A percentile compares a stretch with the other conserved stretches of the same genome.
Conservation (phyloP, 1,284 basidiomycete genomes). For the Bjerkandera adusta region DNA sequence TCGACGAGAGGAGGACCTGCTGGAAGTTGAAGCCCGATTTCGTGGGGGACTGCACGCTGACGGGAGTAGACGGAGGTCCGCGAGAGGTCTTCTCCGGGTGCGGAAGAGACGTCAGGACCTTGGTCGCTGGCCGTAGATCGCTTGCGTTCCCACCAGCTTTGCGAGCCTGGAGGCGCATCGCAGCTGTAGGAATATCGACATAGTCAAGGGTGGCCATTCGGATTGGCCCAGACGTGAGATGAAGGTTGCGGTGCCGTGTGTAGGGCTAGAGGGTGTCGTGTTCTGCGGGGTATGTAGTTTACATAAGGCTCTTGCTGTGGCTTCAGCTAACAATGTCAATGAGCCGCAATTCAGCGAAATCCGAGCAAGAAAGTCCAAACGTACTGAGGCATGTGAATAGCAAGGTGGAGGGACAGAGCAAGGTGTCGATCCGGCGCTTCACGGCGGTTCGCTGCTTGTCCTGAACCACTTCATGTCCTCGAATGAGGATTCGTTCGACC, state of each 20-base stretch:
- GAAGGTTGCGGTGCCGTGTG: too few species aligned
- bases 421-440: too few species aligned
- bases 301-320: background rate
- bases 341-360: background rate
- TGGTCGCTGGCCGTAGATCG: constrained; percentile 39
- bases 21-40: constrained; percentile 29
- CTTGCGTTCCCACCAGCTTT: constrained; percentile 11
- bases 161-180: constrained; percentile 38
- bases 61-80: constrained; percentile 25
- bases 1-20: constrained; percentile 31
- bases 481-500: constrained; percentile 8
- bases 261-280: too few species aligned
- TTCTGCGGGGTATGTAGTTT: too few species aligned
- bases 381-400: too few species aligned
- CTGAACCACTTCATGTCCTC: too few species aligned
- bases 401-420: too few species aligned
- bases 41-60: constrained; percentile 22
- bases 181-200: constrained; percentile 47
- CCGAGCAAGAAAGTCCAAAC: background rate
- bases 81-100: constrained; percentile 29
- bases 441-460: too few species aligned
- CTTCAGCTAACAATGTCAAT: background rate
- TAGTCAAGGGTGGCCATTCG: constrained; percentile 49
- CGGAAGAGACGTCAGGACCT: constrained; percentile 45
- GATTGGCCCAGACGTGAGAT: too few species aligned